Conservation (phyloP, 371 early-diverging fungal species). For the Zychaea mexicana region DNA sequence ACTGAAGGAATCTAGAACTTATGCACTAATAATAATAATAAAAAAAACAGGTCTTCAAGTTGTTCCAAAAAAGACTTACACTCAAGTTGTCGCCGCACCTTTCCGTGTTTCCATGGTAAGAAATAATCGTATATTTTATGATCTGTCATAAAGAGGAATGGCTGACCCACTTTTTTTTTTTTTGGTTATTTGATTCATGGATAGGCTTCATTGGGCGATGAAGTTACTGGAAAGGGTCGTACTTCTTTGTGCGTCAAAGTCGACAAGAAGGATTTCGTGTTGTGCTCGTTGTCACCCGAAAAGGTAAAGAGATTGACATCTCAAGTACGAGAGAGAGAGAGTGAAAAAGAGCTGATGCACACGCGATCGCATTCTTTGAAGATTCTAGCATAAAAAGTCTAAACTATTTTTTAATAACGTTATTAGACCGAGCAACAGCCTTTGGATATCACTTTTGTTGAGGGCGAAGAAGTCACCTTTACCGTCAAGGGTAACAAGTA, state of each 20-base stretch:
- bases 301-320: constrained; percentile 13
- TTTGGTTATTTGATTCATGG: background rate
- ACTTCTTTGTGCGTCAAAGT: constrained; percentile 66
- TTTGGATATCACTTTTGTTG: constrained; percentile 73
- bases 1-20: background rate
- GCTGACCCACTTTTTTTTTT: background rate
- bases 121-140: background rate
- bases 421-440: constrained; percentile 55
- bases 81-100: constrained; percentile 68
- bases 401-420: background rate
- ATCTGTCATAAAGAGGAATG: no score
- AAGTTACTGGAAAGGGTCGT: constrained; percentile 48
- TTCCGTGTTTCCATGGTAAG: constrained; percentile 75
- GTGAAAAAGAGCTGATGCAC: no score
- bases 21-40: background rate
- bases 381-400: no score
- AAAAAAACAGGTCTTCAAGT: constrained; percentile 50
- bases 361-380: no score
- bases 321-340: no score
- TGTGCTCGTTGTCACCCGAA: constrained; percentile 57
- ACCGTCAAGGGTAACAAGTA: constrained; percentile 62
- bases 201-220: constrained; percentile 70
- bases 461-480: constrained; percentile 81
- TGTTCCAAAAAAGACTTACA: constrained; percentile 64
- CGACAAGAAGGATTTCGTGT: constrained; percentile 68